These are phyloP conservation scores for Mucor circinelloides DNA, from an alignment of 371 early-diverging fungal species.

Conservation along the genomic window DNA sequence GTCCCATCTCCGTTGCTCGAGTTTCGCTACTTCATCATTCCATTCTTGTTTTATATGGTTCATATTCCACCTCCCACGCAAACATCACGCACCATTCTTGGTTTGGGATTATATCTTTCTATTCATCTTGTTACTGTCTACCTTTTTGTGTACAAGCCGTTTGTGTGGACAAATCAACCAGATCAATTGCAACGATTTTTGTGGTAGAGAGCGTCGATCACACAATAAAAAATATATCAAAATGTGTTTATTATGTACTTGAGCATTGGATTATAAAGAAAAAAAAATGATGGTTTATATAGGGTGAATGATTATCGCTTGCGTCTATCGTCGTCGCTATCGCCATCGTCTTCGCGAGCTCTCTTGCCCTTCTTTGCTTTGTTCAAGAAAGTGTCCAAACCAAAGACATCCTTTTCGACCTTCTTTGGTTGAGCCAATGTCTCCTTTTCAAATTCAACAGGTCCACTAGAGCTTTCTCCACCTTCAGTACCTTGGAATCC, in stretches of 20 bases:
- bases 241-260: not conserved
- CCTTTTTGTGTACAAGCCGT: slow-evolving; percentile 74
- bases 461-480: slow-evolving; percentile 63
- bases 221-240: not conserved
- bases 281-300: not conserved
- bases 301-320: slow-evolving; percentile 10
- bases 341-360: slow-evolving; percentile 23
- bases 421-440: slow-evolving; percentile 25
- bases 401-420: slow-evolving; percentile 57
- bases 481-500: slow-evolving; percentile 76
- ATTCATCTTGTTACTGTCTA: slow-evolving; percentile 68
- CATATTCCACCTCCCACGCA: slow-evolving; percentile 50
- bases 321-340: slow-evolving; percentile 20
- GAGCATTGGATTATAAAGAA: not conserved
- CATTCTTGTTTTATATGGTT: slow-evolving; percentile 74
- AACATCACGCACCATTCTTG: slow-evolving; percentile 11
- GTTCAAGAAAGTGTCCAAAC: slow-evolving; percentile 62
- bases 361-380: slow-evolving; percentile 54
- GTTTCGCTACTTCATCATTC: slow-evolving; percentile 93
- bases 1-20: slow-evolving; percentile 94
- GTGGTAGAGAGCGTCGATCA: slow-evolving; percentile 66
- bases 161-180: slow-evolving; percentile 73
- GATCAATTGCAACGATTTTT: slow-evolving; percentile 81
- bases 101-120: slow-evolving; percentile 34
- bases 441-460: slow-evolving; percentile 93